phyloP scores from a whole-genome alignment of 1,284 basidiomycete genomes.

The Agaricales sp. region DNA sequence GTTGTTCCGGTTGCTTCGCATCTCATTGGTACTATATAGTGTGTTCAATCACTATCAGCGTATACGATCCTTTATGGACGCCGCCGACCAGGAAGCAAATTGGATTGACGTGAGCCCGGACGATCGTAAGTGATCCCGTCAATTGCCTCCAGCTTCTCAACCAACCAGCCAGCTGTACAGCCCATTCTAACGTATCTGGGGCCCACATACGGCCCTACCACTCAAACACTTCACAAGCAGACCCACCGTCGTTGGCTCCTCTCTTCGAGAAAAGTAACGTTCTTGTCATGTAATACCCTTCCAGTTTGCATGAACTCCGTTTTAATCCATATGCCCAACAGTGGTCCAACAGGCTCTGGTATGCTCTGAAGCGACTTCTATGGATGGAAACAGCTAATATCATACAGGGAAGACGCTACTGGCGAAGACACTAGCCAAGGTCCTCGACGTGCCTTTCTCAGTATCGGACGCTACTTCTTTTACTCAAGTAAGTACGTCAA shows the following conservation, averaged over 20 bases:
- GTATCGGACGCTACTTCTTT: slow-evolving; percentile 80
- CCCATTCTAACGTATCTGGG: slow-evolving; percentile 29
- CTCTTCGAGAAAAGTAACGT: slow-evolving; percentile 92
- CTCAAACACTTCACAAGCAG: not conserved
- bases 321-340: slow-evolving; percentile 17
- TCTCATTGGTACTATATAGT: slow-evolving; percentile 32
- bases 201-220: slow-evolving; percentile 48
- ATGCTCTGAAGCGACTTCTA: slow-evolving; percentile 15
- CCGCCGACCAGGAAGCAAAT: slow-evolving; percentile 27
- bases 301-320: slow-evolving; percentile 3
- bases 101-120: slow-evolving; percentile 15
- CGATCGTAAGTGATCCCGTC: slow-evolving; percentile 22
- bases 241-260: slow-evolving; percentile 20
- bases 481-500: slow-evolving; percentile 60
- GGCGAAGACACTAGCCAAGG: slow-evolving; percentile 75
- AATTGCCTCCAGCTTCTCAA: slow-evolving; percentile 4
- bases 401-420: slow-evolving; percentile 75
- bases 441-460: slow-evolving; percentile 88
- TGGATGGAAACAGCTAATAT: too few species aligned
- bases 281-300: slow-evolving; percentile 60
- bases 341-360: slow-evolving; percentile 80
- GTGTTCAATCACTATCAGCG: slow-evolving; percentile 92
- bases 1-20: slow-evolving; percentile 5
- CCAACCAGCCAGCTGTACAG: slow-evolving; percentile 13
- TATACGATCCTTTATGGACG: slow-evolving; percentile 44